Conservation (phyloP, 1,139 yeast genomes). For the Magnusiomyces paraingens region DNA sequence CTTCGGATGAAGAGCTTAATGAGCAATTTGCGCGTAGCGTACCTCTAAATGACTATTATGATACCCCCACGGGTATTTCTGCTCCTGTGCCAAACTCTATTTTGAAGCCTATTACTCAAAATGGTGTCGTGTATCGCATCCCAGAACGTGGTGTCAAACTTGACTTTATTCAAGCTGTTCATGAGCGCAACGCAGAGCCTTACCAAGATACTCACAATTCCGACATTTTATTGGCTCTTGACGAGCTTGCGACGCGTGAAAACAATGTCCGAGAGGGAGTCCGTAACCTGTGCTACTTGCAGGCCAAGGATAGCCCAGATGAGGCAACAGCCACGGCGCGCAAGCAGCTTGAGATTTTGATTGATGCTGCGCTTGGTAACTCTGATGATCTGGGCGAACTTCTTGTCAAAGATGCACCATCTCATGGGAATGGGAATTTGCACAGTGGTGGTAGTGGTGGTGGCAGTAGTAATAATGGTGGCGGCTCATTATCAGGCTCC, state of each 20-base stretch:
- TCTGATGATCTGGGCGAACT: too few species aligned
- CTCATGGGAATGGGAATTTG: too few species aligned
- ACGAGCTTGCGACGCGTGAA: conserved; percentile 31
- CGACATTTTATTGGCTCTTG: conserved; percentile 30
- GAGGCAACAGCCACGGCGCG: conserved; percentile 25
- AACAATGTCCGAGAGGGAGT: conserved; percentile 31
- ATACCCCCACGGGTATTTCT: conserved; percentile 41
- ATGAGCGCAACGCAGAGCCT: conserved; percentile 21
- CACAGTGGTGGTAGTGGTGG: too few species aligned
- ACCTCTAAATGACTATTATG: conserved; percentile 40
- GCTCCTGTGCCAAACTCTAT: conserved; percentile 40
- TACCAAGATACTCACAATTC: conserved; percentile 23
- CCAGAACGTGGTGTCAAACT: conserved; percentile 69
- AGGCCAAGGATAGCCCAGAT: conserved; percentile 25
- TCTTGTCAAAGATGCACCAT: too few species aligned
- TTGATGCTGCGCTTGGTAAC: conserved; percentile 33
- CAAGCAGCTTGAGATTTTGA: conserved; percentile 33
- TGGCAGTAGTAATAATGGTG: too few species aligned
- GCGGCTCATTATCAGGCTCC: too few species aligned
- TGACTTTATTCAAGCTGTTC: conserved; percentile 55
- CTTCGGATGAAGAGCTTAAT: conserved; percentile 30
- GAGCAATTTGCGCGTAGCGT: conserved; percentile 31
- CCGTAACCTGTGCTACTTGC: conserved; percentile 31
- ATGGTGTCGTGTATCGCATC: conserved; percentile 52
- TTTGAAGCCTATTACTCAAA: conserved; percentile 38